Evolutionary conservation across 345 rosid genomes (phyloP).

Genomic region (Punica granatum): DNA sequence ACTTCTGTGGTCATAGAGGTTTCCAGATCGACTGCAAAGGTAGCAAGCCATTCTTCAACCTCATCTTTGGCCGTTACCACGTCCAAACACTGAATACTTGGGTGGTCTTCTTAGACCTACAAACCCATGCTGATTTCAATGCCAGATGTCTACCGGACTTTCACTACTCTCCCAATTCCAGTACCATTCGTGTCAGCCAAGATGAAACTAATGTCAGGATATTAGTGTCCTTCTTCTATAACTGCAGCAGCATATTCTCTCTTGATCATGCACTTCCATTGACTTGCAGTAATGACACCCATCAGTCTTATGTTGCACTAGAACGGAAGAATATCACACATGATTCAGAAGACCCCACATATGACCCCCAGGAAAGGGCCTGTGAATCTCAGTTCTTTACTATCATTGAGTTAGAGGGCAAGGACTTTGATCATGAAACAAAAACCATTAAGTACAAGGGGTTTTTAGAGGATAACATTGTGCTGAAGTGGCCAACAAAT

Average conservation of each 20-base stretch:
- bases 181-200: slow-evolving; percentile 16
- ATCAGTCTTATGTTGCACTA: slow-evolving; percentile 10
- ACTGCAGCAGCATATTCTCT: slow-evolving; percentile 13
- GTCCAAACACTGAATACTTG: not conserved
- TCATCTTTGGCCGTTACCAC: not conserved
- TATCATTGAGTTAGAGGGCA: slow-evolving; percentile 11
- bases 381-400: not conserved
- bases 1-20: not conserved
- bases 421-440: slow-evolving; percentile 2
- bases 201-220: slow-evolving; percentile 14
- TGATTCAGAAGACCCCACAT: not conserved
- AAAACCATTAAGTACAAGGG: not conserved
- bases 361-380: not conserved
- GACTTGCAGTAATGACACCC: slow-evolving; percentile 1
- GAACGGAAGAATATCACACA: too few species aligned
- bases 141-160: not conserved
- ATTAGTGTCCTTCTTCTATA: slow-evolving; percentile 15
- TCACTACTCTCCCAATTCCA: slow-evolving; percentile 14
- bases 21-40: not conserved
- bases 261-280: slow-evolving; percentile 7
- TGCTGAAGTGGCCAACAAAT: slow-evolving; percentile 6
- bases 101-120: not conserved
- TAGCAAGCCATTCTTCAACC: not conserved
- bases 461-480: slow-evolving; percentile 5
- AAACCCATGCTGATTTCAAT: not conserved